A percentile compares a stretch with the other conserved stretches of the same genome.
Conservation (phyloP, 2,329 filamentous ascomycete species). For the Cladophialophora chaetospira region DNA sequence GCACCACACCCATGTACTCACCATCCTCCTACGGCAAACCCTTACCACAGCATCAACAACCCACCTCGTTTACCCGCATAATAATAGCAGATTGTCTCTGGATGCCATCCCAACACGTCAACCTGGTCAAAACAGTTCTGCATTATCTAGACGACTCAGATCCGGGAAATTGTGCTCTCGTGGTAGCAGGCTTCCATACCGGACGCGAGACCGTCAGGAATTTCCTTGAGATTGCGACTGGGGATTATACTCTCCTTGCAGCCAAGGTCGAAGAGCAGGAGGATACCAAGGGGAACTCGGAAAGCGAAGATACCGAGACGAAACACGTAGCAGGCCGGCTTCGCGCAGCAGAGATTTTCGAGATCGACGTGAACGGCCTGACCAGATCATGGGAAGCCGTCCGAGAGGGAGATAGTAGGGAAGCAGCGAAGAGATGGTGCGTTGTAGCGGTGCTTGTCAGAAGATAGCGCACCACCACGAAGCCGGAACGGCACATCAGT, state of each 20-base stretch:
- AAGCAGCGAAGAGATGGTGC: constrained; percentile 60
- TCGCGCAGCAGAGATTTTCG: constrained; percentile 28
- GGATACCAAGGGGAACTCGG: not conserved
- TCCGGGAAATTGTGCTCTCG: constrained; percentile 43
- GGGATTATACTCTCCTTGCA: constrained; percentile 4
- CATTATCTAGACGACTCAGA: constrained; percentile 46
- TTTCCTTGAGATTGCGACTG: constrained; percentile 55
- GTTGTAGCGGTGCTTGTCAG: constrained; percentile 50
- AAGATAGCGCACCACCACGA: constrained; percentile 1
- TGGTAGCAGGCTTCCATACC: constrained; percentile 62
- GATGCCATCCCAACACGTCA: constrained; percentile 60
- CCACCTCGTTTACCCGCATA: constrained; percentile 54
- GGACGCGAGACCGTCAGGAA: constrained; percentile 56
- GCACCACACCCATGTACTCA: constrained; percentile 33
- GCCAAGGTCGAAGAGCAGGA: not conserved
- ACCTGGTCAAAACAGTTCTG: constrained; percentile 56
- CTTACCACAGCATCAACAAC: constrained; percentile 13
- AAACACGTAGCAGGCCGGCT: constrained; percentile 28
- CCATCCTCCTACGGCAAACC: constrained; percentile 39
- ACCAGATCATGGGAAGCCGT: constrained; percentile 46
- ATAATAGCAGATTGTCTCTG: constrained; percentile 64
- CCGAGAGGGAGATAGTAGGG: constrained; percentile 48
- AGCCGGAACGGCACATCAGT: too few relatives aligned
- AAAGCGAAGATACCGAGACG: constrained; percentile 39
- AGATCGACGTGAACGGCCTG: constrained; percentile 43